Evolutionary conservation across 805 yeast species (phyloP), one percentile per base, ranked within the genome.

Genomic region (Cyberlindnera amylophila): DNA sequence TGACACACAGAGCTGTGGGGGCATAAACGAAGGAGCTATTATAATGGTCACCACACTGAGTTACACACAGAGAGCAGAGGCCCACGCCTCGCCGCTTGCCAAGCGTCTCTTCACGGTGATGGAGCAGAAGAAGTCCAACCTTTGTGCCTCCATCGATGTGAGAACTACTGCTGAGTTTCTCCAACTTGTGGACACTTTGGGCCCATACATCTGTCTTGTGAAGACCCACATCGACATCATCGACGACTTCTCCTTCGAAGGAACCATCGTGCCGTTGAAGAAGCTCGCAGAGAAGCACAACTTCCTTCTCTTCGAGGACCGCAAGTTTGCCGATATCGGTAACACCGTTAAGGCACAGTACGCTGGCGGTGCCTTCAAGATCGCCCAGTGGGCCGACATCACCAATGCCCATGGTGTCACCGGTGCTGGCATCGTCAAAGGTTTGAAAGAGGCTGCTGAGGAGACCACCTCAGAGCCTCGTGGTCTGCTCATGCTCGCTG

Each of bases 251-350:
- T 67, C 86, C 1, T 82, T 81, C 61, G 96, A 87, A 41, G 75
- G 73, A 1, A 90, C 97, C 0, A 75, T 91, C 23, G 64, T 65
- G 6, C 97, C 98, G 1, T 68, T 93, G 49, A 65, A 82, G 45
- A 78, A 61, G 41, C 70, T 93, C 26, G 78, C 96, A 16, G 68
- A 77, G 54, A 88, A 89, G 59, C 91, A 90, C 69, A 79, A 84
- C 51, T 93, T 93, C 58, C 67, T 93, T 72, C 83, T 93, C 52
- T 93, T 93, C 61, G 99, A 93, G 67, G 99, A 93, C 67, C 77
- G 99, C 51, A 93, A 93, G 67, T 93, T 93, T 65, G 99, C 99
- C 18, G 99, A 93, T 64, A 93, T 93, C 55, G 99, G 99, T 14
- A 88, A 90, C 59, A 93, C 99, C 1, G 99, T 93, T 41, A 90